Evolutionary conservation across 148 eudicot species (phyloP).

Genomic region (Spergularia bocconei): DNA sequence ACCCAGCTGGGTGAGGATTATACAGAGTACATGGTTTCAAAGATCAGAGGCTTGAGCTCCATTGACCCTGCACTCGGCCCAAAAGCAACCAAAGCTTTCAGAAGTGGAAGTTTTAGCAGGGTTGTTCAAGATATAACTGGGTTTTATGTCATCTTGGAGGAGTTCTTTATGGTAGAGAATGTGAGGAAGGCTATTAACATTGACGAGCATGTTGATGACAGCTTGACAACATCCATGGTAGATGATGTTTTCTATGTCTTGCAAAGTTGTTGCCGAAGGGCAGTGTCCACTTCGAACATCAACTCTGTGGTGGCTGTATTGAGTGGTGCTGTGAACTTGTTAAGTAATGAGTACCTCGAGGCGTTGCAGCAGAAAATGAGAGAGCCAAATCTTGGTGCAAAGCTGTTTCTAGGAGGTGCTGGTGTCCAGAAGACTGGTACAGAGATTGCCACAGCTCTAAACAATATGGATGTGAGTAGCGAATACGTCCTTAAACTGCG

Average conservation of each 20-base stretch:
- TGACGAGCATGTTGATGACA: constrained; percentile 77
- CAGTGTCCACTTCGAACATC: constrained; percentile 81
- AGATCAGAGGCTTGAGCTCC: constrained; percentile 75
- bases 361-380: constrained; percentile 89
- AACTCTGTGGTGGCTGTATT: constrained; percentile 81
- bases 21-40: constrained; percentile 79
- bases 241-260: constrained; percentile 91
- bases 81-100: constrained; percentile 77
- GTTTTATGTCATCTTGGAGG: constrained; percentile 88
- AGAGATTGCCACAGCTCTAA: constrained; percentile 84
- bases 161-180: constrained; percentile 96
- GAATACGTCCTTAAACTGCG: constrained; percentile 83
- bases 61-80: constrained; percentile 84
- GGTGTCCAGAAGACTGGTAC: constrained; percentile 89
- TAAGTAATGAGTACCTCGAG: constrained; percentile 82
- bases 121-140: constrained; percentile 84
- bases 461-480: constrained; percentile 87
- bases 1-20: constrained; percentile 94
- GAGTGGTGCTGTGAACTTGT: constrained; percentile 72
- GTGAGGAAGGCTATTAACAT: constrained; percentile 95
- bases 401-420: constrained; percentile 83
- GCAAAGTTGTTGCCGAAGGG: constrained; percentile 90
- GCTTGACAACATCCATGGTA: constrained; percentile 96
- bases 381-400: constrained; percentile 92
- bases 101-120: constrained; percentile 77